Base-by-base conservation (phyloP, 2,329 filamentous ascomycete species). In the Diaporthe ilicicola region DNA sequence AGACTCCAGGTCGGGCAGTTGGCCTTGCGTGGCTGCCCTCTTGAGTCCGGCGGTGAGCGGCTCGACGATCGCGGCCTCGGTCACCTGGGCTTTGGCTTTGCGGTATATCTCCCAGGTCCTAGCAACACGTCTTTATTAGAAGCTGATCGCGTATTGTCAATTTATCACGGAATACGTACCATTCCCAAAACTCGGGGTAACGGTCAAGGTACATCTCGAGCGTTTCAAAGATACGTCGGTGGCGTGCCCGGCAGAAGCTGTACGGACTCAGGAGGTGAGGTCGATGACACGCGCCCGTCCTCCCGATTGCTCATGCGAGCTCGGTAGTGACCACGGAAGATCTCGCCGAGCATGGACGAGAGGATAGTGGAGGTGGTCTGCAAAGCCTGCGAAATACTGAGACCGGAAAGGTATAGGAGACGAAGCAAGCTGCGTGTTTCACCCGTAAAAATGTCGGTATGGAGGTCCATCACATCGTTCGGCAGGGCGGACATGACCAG, bases 401-500 rank as follows among this genome's bases (percentile, higher is more conserved):
- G 24, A 51, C 32, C 32, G 9, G 37, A 22, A 7, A 51, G 65
- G 12, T 48, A 39, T 19, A 68, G 51, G 22, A 68, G 65, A 29
- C 65, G 65, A 2, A 68, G 13, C 10, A 68, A 29, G n/a, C 44
- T 56, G 3, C 65, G 37, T 8, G 51, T 68, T 27, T 68, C 65
- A 7, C 51, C 65, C 10, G 65, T 59, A 22, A 37, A 48, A 15
- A 68, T 68, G 19, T 68, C 65, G 10, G 53, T 59, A 19, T 68
- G 65, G 15, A 68, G 65, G 19, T 68, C 51, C 51, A 68, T 68
- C 17, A 68, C 65, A 12, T 68, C 65, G 54, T 68, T 68, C 8
- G 51, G 17, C 17, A 68, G 51, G 51, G 29, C 65, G 24, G n/a
- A 29, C 10, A 51, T 51, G n/a, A 68, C 34, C 15, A 68, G 13